Evolutionary conservation across 2,329 filamentous ascomycete genomes (phyloP).

Genomic region (Stachybotrys elegans): DNA sequence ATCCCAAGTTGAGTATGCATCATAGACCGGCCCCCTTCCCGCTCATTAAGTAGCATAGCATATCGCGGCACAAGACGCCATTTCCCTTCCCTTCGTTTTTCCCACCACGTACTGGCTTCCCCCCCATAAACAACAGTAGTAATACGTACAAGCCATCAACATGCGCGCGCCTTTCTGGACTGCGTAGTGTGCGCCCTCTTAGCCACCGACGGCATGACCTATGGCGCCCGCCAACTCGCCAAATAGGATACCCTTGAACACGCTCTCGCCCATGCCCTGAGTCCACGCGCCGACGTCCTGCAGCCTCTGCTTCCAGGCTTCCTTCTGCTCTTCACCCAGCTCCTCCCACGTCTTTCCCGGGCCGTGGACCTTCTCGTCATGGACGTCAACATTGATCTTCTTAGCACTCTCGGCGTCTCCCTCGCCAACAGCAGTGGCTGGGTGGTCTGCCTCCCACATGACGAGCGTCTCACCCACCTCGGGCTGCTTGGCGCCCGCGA

Average conservation of each 20-base stretch:
- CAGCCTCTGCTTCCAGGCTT: conserved; percentile 65
- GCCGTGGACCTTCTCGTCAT: conserved; percentile 42
- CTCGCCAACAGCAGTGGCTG: conserved; percentile 12
- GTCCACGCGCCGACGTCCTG: conserved; percentile 71
- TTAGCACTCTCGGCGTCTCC: conserved; percentile 8
- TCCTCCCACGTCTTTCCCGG: conserved; percentile 66
- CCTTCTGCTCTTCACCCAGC: conserved; percentile 55
- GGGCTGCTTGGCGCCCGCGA: conserved; percentile 27
- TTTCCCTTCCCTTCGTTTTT: too few species aligned
- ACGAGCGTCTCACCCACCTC: conserved; percentile 33
- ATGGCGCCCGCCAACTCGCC: conserved; percentile 63
- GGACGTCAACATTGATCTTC: conserved; percentile 35
- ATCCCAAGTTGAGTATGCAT: too few species aligned
- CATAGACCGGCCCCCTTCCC: too few species aligned
- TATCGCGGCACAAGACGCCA: too few species aligned
- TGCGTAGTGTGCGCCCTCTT: too few species aligned
- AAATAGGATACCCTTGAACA: conserved; percentile 75
- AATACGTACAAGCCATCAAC: too few species aligned
- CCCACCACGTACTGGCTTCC: too few species aligned
- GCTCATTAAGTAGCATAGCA: too few species aligned
- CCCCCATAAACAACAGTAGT: too few species aligned
- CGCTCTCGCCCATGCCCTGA: conserved; percentile 69
- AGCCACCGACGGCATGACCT: conserved; percentile 43
- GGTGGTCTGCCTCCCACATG: conserved; percentile 23
- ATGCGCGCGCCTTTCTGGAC: too few species aligned